phyloP scores from a whole-genome alignment of 1,284 basidiomycete species.

The Coniferiporia sulphurascens region DNA sequence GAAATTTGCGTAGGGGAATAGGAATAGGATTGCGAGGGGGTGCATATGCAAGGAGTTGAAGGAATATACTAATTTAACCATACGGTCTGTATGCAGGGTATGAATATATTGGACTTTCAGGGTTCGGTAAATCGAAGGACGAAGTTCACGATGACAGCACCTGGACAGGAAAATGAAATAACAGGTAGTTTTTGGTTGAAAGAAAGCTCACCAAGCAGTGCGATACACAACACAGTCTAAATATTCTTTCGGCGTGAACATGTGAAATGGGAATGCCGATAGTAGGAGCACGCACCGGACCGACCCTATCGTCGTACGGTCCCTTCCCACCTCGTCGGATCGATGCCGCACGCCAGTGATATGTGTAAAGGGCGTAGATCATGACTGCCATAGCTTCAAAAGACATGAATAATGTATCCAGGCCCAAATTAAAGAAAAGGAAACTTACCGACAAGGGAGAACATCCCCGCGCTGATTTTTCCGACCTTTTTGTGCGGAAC shows the following conservation, averaged over 20 bases:
- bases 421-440: background rate
- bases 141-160: conserved; percentile 88
- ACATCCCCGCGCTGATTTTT: conserved; percentile 89
- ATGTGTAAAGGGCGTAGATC: conserved; percentile 92
- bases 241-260: conserved; percentile 14
- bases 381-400: conserved; percentile 88
- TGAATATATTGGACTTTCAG: too few species aligned
- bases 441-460: conserved; percentile 80
- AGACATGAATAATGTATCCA: too few species aligned
- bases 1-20: too few species aligned
- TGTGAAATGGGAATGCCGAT: conserved; percentile 14
- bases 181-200: background rate
- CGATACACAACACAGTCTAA: conserved; percentile 83
- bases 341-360: conserved; percentile 93
- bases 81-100: too few species aligned
- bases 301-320: conserved; percentile 95
- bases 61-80: too few species aligned
- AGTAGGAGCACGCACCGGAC: conserved; percentile 57
- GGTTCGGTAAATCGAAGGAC: conserved; percentile 67
- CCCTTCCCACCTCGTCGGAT: conserved; percentile 90
- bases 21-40: too few species aligned
- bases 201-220: conserved; percentile 66
- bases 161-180: conserved; percentile 34
- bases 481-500: too few species aligned
- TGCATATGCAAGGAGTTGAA: too few species aligned